These are phyloP conservation scores for Lycium ferocissimum DNA, from an alignment of 257 asterid genomes.

Conservation along the genomic window DNA sequence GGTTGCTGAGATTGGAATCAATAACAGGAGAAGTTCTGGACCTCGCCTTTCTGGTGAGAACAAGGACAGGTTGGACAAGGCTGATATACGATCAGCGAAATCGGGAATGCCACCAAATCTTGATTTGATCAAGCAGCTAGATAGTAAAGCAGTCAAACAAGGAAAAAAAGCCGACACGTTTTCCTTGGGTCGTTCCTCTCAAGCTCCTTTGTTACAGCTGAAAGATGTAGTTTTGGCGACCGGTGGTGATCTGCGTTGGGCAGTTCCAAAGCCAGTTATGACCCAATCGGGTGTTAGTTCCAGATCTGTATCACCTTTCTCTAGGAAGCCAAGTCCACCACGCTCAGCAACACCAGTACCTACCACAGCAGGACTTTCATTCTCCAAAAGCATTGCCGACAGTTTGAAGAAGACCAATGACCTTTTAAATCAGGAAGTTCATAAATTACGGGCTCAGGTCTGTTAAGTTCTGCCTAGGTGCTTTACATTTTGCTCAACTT, in stretches of 20 bases:
- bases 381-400: constrained; percentile 76
- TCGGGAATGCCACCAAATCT: constrained; percentile 64
- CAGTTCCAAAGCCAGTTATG: constrained; percentile 68
- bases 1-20: constrained; percentile 70
- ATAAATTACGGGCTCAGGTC: constrained; percentile 83
- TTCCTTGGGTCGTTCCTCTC: constrained; percentile 79
- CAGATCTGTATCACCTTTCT: constrained; percentile 91
- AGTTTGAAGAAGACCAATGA: constrained; percentile 89
- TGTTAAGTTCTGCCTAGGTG: neutral
- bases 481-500: constrained; percentile 21
- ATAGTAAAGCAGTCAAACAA: constrained; percentile 84
- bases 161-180: constrained; percentile 78
- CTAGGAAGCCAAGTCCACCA: constrained; percentile 89
- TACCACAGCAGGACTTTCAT: constrained; percentile 87
- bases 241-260: constrained; percentile 55
- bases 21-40: constrained; percentile 67
- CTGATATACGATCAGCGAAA: constrained; percentile 73
- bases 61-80: constrained; percentile 83
- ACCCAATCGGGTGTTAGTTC: constrained; percentile 73
- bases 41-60: constrained; percentile 88
- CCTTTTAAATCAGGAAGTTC: constrained; percentile 82
- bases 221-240: constrained; percentile 69
- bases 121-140: constrained; percentile 83
- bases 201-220: constrained; percentile 70
- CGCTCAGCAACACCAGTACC: constrained; percentile 94